Evolutionary conservation across 345 rosid genomes (phyloP).

Genomic region (Excoecaria cochinchinensis): DNA sequence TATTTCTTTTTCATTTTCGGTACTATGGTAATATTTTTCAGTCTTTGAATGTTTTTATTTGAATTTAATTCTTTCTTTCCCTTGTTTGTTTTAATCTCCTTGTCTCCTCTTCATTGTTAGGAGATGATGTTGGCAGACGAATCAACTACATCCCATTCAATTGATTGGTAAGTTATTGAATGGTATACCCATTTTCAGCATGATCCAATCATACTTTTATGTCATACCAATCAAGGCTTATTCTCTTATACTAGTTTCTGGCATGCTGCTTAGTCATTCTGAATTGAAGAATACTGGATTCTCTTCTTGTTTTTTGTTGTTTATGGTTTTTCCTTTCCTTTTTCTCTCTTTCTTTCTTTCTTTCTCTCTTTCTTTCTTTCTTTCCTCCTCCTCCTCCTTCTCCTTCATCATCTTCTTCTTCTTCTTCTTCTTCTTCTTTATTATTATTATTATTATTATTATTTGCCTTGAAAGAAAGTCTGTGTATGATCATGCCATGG

Average conservation of each 20-base stretch:
- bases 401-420: too few species aligned
- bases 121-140: slow-evolving; percentile 39
- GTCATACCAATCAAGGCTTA: neutral
- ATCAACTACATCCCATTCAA: slow-evolving; percentile 31
- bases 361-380: too few species aligned
- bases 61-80: neutral
- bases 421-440: too few species aligned
- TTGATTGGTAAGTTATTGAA: slow-evolving; percentile 41
- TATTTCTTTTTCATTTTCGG: neutral
- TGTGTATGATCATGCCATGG: too few species aligned
- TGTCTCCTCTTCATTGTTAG: slow-evolving; percentile 15
- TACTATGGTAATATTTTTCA: too few species aligned
- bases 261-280: neutral
- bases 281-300: too few species aligned
- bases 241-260: neutral
- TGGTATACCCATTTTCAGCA: neutral
- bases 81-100: neutral
- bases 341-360: too few species aligned
- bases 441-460: too few species aligned
- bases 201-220: neutral
- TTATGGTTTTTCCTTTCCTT: too few species aligned
- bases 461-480: too few species aligned
- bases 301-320: too few species aligned
- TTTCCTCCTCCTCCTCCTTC: too few species aligned
- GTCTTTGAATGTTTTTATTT: neutral